Evolutionary conservation across 2,329 filamentous ascomycete species (phyloP).

Genomic region (Xylariales sp.): DNA sequence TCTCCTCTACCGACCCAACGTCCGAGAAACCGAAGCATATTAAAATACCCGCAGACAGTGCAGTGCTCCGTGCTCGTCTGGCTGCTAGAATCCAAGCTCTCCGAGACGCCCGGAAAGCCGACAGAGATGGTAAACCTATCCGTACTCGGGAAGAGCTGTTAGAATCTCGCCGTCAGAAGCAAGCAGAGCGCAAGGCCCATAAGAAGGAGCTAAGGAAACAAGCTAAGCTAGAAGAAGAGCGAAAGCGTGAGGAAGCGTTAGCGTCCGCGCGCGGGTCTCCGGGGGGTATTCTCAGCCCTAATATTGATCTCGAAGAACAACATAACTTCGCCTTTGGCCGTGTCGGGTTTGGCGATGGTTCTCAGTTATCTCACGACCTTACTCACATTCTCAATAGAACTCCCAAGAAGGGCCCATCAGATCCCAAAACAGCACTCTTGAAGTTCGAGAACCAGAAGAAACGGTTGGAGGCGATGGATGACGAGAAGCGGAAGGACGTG

Average conservation of each 20-base stretch:
- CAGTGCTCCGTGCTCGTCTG: slow-evolving; percentile 80
- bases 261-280: slow-evolving; percentile 71
- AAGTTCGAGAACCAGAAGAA: slow-evolving; percentile 86
- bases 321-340: slow-evolving; percentile 90
- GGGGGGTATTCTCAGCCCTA: slow-evolving; percentile 65
- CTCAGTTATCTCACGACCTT: slow-evolving; percentile 79
- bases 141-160: slow-evolving; percentile 92
- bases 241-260: slow-evolving; percentile 71
- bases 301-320: slow-evolving; percentile 61
- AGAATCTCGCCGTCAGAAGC: slow-evolving; percentile 87
- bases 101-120: slow-evolving; percentile 86
- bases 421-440: slow-evolving; percentile 86
- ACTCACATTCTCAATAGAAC: slow-evolving; percentile 70
- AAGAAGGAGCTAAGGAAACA: slow-evolving; percentile 86
- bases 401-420: slow-evolving; percentile 84
- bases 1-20: slow-evolving; percentile 72
- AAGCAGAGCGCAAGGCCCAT: slow-evolving; percentile 84
- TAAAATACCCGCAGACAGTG: slow-evolving; percentile 76
- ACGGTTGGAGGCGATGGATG: slow-evolving; percentile 79
- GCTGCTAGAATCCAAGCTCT: slow-evolving; percentile 86
- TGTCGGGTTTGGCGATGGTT: slow-evolving; percentile 89
- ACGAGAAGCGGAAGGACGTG: slow-evolving; percentile 84
- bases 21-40: slow-evolving; percentile 73
- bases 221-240: slow-evolving; percentile 83
- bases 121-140: slow-evolving; percentile 84